A percentile compares a stretch with the other conserved stretches of the same genome.
Evolutionary conservation across 768 basidiomycete genomes (phyloP).

Genomic region (Nidularia sp.): DNA sequence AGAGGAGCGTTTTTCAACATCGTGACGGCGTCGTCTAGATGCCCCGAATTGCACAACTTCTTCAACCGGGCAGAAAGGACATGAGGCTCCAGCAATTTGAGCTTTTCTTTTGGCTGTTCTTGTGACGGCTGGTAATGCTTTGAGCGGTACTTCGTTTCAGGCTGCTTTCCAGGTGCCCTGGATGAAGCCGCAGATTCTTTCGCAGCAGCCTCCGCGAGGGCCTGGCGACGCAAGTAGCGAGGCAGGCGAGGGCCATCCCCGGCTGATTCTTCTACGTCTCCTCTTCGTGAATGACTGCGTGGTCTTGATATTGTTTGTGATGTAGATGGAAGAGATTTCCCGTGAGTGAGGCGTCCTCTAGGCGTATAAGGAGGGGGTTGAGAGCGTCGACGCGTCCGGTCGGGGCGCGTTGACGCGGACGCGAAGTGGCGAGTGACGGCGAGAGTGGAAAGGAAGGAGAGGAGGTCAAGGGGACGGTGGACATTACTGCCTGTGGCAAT

Average conservation of each 20-base stretch:
- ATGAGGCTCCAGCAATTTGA: constrained; percentile 55
- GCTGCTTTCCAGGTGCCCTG: constrained; percentile 4
- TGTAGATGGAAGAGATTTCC: too few relatives aligned
- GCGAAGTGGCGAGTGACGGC: not conserved
- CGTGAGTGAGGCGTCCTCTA: too few relatives aligned
- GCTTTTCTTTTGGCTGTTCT: constrained; percentile 17
- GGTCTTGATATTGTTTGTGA: too few relatives aligned
- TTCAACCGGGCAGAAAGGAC: constrained; percentile 56
- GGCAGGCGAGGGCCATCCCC: constrained; percentile 11
- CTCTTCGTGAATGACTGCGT: too few relatives aligned
- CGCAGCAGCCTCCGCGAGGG: constrained; percentile 4
- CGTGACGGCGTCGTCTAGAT: constrained; percentile 58
- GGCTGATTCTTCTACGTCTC: too few relatives aligned
- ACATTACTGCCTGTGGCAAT: too few relatives aligned
- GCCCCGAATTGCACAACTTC: constrained; percentile 48
- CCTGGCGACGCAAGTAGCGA: constrained; percentile 24
- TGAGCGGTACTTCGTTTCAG: constrained; percentile 25
- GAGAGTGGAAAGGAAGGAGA: not conserved
- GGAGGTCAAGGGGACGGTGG: not conserved
- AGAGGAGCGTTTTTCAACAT: constrained; percentile 67
- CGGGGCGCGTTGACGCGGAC: not conserved
- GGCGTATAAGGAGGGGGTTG: too few relatives aligned
- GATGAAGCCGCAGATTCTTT: constrained; percentile 3
- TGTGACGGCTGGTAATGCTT: constrained; percentile 32
- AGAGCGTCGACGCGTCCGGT: too few relatives aligned